Base-by-base conservation (phyloP, 495 filamentous ascomycete genomes). In the Penicillium parvum region DNA sequence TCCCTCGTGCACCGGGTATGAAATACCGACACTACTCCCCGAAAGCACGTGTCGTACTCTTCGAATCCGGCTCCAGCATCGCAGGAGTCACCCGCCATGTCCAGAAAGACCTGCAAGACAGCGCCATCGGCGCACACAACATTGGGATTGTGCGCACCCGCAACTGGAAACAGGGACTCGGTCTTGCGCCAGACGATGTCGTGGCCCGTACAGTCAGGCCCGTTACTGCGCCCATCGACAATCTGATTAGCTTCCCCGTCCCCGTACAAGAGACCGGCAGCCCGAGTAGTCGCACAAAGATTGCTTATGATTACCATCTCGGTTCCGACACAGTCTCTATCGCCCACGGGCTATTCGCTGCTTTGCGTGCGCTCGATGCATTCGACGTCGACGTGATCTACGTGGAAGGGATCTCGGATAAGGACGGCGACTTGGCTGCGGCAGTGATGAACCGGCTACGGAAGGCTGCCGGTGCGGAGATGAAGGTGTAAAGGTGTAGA, bases 11-110 rank as follows among this genome's bases (percentile, higher is more conserved):
- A 2, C 92, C 92, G 7, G 92, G 92, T 2, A 99, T 99, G 92
- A 99, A 99, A 58, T 99, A 99, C 64, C 84, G 90, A 52, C 92
- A 99, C 61, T 99, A 99, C 58, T 94, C 90, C 15, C 92, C 92
- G 0, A 85, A 84, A 56, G 92, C 92, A 11, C 81, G 74, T 21
- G 91, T 99, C 7, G 68, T 96, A 16, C 71, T 99, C 1, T 92
- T 86, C 58, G 86, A 95, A 41, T 39, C 65, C 20, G 69, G 64
- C 3, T 68, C 68, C 0, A 54, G 46, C 15, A 40, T 53, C 2
- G 66, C 66, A 1, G 49, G 57, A 1, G 50, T 68, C 2, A 39
- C 60, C 12, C 58, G 57, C 6, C 70, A 63, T 14, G 59, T 72
- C 1, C 51, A 46, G 14, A 49, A 62, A 10, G 68, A 74, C 27